Base-by-base conservation (phyloP, 2,329 filamentous ascomycete species). In the Sordariomycetes sp. region DNA sequence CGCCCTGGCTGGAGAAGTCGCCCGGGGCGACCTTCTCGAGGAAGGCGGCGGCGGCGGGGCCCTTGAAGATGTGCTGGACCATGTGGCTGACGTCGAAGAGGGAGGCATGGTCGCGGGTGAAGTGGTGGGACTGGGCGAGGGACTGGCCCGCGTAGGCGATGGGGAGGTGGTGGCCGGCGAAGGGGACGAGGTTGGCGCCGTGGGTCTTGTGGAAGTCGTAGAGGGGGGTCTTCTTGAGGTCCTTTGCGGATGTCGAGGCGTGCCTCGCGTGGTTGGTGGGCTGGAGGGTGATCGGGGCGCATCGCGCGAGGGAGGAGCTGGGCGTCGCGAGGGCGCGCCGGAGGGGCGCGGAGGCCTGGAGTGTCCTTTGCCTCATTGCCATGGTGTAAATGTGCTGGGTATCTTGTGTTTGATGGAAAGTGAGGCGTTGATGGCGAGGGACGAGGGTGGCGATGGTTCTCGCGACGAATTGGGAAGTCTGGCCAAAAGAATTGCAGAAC, bases 1-100 rank as follows among this genome's bases (percentile, higher is more conserved):
- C 68, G 32, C 74, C 74, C 60, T 96, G 79, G 53, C 78, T 76
- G 20, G 10, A 2, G 55, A 94, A 76, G 52, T 84, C 82, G 13
- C 86, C 85, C 0, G 94, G 94, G 0, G 91, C 96, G 60, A 99
- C 76, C 62, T 76, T 84, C 75, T 95, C 85, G 39, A 99, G 80
- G 68, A 97, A 94, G 4, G 81, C 81, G 28, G 86, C 79, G 5
- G 89, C 91, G 36, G 87, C 87, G 7, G 90, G 83, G 0, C 94
- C 94, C 55, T 81, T 82, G 68, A 99, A 84, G 62, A 85, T 80
- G 70, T 96, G 90, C 74, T 96, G 91, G 61, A 86, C 91, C 92
- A 97, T 97, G 74, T 97, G 94, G 69, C 87, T 87, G 57, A 97
- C 94, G 71, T 99, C 94, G 67, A 99, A 99, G 62, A 99, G 75